phyloP scores from a whole-genome alignment of 2,329 filamentous ascomycete genomes.

The Epichloe coenophiala region DNA sequence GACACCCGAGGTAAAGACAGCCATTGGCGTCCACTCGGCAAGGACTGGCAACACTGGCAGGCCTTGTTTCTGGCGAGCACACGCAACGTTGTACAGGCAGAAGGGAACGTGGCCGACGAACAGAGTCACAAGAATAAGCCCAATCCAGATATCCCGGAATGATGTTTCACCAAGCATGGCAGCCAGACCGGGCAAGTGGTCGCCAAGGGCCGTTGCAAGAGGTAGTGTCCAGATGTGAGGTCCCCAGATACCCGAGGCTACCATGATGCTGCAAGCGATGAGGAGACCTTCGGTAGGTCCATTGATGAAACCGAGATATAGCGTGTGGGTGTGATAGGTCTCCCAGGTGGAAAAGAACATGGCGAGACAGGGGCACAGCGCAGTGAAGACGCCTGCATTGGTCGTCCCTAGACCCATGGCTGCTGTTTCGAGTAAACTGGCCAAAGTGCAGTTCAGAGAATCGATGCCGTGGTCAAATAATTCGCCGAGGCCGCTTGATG shows the following conservation, averaged over 20 bases:
- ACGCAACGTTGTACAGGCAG: conserved; percentile 75
- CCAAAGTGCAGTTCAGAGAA: conserved; percentile 91
- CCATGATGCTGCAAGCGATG: conserved; percentile 77
- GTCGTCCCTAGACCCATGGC: conserved; percentile 85
- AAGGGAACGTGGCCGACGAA: conserved; percentile 69
- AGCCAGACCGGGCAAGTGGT: conserved; percentile 33
- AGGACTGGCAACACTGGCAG: conserved; percentile 73
- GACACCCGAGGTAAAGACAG: conserved; percentile 62
- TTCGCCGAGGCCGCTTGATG: conserved; percentile 87
- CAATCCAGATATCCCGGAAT: conserved; percentile 82
- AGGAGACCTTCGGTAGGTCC: conserved; percentile 92
- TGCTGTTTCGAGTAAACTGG: conserved; percentile 77
- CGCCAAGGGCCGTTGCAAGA: conserved; percentile 55
- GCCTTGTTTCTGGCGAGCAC: conserved; percentile 57
- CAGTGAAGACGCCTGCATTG: conserved; percentile 78
- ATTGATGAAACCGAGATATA: conserved; percentile 94
- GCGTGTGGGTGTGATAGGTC: conserved; percentile 94
- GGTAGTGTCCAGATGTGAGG: conserved; percentile 75
- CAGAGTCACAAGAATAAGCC: conserved; percentile 51
- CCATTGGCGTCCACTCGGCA: conserved; percentile 86
- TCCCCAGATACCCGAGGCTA: conserved; percentile 74
- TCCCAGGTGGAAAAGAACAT: conserved; percentile 99
- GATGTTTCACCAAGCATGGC: conserved; percentile 54
- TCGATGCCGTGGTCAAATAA: conserved; percentile 98
- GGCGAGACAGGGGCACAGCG: conserved; percentile 76